Evolutionary conservation across 306 rosid species (phyloP), one percentile per base, ranked within the genome.

Genomic region (Oxytropis ochrocephala): DNA sequence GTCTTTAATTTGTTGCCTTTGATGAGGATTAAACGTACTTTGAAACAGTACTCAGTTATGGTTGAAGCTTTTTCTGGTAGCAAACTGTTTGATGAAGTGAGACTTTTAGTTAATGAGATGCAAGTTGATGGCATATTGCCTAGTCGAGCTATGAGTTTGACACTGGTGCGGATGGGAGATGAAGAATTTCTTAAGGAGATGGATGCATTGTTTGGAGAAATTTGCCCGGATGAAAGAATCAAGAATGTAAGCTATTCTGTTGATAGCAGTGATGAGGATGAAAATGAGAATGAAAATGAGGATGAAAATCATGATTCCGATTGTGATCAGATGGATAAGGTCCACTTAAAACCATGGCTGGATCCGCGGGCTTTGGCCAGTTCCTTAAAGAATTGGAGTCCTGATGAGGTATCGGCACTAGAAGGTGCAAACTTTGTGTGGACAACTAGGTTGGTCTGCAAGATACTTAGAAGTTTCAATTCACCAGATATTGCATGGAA

Each of bases 401-500:
- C 85, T 27, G 68, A 67, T 35, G 97, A 88, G 82, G 88, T 85
- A 44, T 74, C 85, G 5, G 89, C 86, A 11, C 65, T 91, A 33
- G 93, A 91, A 76, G 75, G 62, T 56, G 91, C 96, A 21, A 80
- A 85, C 46, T 78, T 88, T 65, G 84, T 88, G 64, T 91, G 96
- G 97, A 88, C 96, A 41, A 86, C 85, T 44, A 73, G 93, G 74
- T 73, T 91, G 82, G 88, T 77, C 11, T 86, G 93, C 85, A 91
- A 82, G 91, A 77, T 86, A 49, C 88, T 88, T 66, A 81, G 93
- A 79, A 76, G 74, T 71, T 80, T 88, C 52, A 88, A 67, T 0
- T 80, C 88, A 35, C 80, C 96, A 14, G 93, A 88, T 70, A 81
- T 83, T 42, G 97, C 88, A 29, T 91, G 97, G 97, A 85, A 71